Evolutionary conservation across 495 filamentous ascomycete species (phyloP).

Genomic region (Thermochaetoides thermophila): DNA sequence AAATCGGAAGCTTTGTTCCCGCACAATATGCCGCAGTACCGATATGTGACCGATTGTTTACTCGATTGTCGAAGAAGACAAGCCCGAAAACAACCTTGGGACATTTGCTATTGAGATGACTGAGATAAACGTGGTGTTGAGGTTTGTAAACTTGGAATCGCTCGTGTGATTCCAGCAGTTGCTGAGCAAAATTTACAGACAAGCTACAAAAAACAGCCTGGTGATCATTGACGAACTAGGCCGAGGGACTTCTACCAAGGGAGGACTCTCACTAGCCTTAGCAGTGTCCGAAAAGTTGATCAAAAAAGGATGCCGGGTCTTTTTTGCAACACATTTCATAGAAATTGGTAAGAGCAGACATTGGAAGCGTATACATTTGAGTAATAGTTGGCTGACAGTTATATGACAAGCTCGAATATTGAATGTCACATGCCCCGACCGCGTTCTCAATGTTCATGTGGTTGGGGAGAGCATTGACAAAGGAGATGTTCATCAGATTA

Average conservation of each 20-base stretch:
- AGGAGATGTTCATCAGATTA: conserved; percentile 41
- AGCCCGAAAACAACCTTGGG: conserved; percentile 79
- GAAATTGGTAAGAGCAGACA: conserved; percentile 56
- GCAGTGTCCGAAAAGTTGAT: conserved; percentile 78
- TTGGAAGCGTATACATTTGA: no score
- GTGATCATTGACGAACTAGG: conserved; percentile 89
- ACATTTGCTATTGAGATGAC: conserved; percentile 93
- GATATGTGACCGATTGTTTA: conserved; percentile 70
- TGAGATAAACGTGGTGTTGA: conserved; percentile 83
- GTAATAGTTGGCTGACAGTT: no score
- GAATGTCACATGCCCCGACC: conserved; percentile 40
- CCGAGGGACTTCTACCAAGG: conserved; percentile 75
- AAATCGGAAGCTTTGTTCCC: conserved; percentile 84
- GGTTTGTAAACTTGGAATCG: no score
- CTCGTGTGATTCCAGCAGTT: no score
- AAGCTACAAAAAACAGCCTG: conserved; percentile 59
- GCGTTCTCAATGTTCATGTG: conserved; percentile 72
- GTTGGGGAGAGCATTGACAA: conserved; percentile 43
- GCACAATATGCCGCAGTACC: conserved; percentile 72
- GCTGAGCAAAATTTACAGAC: no score
- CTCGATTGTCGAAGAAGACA: conserved; percentile 74
- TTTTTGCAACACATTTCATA: conserved; percentile 88
- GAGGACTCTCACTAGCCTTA: conserved; percentile 81
- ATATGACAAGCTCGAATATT: conserved; percentile 65
- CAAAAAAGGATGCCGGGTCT: conserved; percentile 58